These are phyloP conservation scores for Lasiodiplodia citricola DNA, from an alignment of 2,329 filamentous ascomycete genomes.

Conservation along the genomic window DNA sequence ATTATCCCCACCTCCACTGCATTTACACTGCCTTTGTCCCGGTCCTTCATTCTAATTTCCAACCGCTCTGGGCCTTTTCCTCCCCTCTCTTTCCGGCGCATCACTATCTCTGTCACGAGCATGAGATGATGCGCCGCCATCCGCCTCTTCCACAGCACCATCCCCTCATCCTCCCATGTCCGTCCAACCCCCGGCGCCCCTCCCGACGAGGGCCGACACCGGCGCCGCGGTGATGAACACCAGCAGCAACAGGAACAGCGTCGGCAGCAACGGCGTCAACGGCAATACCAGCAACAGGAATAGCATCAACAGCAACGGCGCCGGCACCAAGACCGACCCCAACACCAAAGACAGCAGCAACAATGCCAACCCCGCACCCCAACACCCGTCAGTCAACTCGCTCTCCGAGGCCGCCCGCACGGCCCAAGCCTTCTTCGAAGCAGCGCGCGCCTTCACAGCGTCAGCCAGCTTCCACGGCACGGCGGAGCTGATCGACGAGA, in stretches of 20 bases:
- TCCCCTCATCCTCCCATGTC: not conserved
- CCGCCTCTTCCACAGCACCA: not conserved
- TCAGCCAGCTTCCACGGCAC: conserved; percentile 10
- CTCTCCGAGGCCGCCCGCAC: conserved; percentile 19
- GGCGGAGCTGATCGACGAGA: conserved; percentile 20
- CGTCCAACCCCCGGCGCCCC: conserved; percentile 1
- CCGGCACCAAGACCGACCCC: not conserved
- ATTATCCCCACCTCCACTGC: not conserved
- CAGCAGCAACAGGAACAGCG: not conserved
- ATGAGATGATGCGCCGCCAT: conserved; percentile 13
- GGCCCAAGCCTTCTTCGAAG: conserved; percentile 8
- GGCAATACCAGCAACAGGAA: not conserved
- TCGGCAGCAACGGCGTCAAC: not conserved
- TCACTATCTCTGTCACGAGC: not conserved
- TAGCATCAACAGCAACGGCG: not conserved
- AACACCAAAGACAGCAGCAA: not conserved
- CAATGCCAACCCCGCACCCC: not conserved
- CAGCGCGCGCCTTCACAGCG: conserved; percentile 8
- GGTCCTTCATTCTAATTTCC: not conserved
- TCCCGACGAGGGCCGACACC: not conserved
- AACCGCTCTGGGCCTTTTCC: not conserved
- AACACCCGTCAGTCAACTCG: not conserved
- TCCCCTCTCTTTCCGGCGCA: not conserved
- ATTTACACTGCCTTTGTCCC: not conserved
- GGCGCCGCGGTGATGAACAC: conserved; percentile 4